Evolutionary conservation across 2,329 filamentous ascomycete genomes (phyloP).

Genomic region (Monilinia fructicola): DNA sequence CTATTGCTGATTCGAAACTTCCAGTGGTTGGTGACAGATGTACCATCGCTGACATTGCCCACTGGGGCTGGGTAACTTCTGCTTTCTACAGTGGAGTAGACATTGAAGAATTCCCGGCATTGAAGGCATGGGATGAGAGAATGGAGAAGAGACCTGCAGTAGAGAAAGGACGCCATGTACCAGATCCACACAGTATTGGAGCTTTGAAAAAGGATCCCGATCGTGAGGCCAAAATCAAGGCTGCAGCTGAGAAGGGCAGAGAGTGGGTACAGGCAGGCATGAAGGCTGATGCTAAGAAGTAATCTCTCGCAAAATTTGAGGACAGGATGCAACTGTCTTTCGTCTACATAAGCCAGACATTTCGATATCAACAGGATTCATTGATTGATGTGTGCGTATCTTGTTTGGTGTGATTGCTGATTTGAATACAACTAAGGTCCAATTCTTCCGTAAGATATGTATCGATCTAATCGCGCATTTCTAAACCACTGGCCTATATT

Average conservation of each 20-base stretch:
- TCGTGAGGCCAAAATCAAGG: constrained; percentile 53
- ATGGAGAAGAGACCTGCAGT: constrained; percentile 69
- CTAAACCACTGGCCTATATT: neutral
- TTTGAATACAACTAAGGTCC: neutral
- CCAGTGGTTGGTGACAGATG: constrained; percentile 62
- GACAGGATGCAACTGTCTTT: neutral
- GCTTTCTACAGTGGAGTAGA: constrained; percentile 57
- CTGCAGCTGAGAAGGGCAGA: constrained; percentile 52
- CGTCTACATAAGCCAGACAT: neutral
- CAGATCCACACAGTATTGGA: constrained; percentile 62
- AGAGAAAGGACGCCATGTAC: constrained; percentile 74
- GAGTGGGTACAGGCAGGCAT: constrained; percentile 69
- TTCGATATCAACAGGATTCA: neutral
- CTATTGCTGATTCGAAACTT: neutral
- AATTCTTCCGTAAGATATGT: neutral
- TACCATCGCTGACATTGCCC: constrained; percentile 77
- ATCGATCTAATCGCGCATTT: neutral
- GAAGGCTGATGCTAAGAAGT: constrained; percentile 43
- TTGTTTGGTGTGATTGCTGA: neutral
- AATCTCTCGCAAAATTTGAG: neutral
- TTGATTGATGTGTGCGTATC: neutral
- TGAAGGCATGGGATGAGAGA: constrained; percentile 75
- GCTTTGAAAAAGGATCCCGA: constrained; percentile 44
- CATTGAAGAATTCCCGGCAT: constrained; percentile 70
- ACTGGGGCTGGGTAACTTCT: constrained; percentile 33